phyloP scores from a whole-genome alignment of 1,139 yeast species.

The Suzukiozyma palmioleophila region DNA sequence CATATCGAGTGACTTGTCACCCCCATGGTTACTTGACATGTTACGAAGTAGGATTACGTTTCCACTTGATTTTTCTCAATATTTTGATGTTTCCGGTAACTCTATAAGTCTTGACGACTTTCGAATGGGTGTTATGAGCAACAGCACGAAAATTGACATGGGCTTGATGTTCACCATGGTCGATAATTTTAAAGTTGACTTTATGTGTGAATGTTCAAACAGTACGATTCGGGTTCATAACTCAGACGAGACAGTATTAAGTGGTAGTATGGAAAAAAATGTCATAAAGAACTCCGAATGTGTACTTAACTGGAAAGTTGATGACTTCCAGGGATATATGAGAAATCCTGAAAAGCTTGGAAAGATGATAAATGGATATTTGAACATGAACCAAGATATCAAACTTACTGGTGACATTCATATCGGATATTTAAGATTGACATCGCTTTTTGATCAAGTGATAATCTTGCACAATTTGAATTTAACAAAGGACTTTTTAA shows the following conservation, averaged over 20 bases:
- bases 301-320: not conserved
- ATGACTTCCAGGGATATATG: not conserved
- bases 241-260: not conserved
- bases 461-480: not conserved
- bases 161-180: not conserved
- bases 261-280: not conserved
- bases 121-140: not conserved
- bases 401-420: not conserved
- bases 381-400: not conserved
- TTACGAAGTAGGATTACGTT: conserved; percentile 9
- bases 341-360: not conserved
- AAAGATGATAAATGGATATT: not conserved
- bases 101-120: not conserved
- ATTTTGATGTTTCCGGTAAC: not conserved
- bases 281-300: not conserved
- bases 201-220: not conserved
- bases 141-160: not conserved
- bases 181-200: not conserved
- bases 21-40: conserved; percentile 23
- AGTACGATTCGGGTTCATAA: not conserved
- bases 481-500: not conserved
- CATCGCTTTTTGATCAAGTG: not conserved
- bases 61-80: not conserved
- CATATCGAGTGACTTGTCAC: conserved; percentile 13
- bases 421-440: not conserved